These are phyloP conservation scores for Backusella psychrophila DNA, from an alignment of 192 early-diverging fungal species.

Conservation along the genomic window DNA sequence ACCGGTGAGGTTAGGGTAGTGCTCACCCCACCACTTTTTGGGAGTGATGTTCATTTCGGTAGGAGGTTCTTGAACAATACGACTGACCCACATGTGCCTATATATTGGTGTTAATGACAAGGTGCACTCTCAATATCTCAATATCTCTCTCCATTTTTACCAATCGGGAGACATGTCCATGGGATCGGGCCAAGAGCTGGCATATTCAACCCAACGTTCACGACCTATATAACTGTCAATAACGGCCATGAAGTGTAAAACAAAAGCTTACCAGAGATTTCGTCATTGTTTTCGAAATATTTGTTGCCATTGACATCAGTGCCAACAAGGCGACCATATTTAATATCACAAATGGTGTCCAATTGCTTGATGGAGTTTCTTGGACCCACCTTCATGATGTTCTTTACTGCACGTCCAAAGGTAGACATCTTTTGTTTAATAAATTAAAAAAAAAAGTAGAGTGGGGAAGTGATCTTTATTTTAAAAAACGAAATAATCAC, in stretches of 20 bases:
- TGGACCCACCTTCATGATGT: conserved; percentile 52
- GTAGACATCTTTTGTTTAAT: conserved; percentile 39
- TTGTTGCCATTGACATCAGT: conserved; percentile 73
- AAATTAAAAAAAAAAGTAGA: neutral
- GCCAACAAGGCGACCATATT: conserved; percentile 70
- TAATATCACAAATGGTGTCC: conserved; percentile 58
- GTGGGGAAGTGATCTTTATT: conserved; percentile 1
- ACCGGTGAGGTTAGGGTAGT: conserved; percentile 32
- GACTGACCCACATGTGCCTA: conserved; percentile 43
- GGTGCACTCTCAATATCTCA: neutral
- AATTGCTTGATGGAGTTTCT: conserved; percentile 45
- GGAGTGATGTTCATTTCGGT: conserved; percentile 27
- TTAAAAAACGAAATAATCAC: neutral
- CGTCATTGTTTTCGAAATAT: conserved; percentile 70
- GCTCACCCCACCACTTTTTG: conserved; percentile 28
- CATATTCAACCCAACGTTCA: conserved; percentile 76
- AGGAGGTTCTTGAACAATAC: conserved; percentile 38
- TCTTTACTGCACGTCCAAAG: conserved; percentile 54
- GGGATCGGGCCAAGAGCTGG: conserved; percentile 52
- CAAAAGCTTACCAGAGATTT: conserved; percentile 58
- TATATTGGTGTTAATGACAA: neutral
- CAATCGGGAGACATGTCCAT: conserved; percentile 72
- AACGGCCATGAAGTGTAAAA: too few relatives aligned
- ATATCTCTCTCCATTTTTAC: conserved; percentile 30
- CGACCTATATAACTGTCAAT: conserved; percentile 44